Base-by-base conservation (phyloP, 2,329 filamentous ascomycete species). In the Alternaria sp. region DNA sequence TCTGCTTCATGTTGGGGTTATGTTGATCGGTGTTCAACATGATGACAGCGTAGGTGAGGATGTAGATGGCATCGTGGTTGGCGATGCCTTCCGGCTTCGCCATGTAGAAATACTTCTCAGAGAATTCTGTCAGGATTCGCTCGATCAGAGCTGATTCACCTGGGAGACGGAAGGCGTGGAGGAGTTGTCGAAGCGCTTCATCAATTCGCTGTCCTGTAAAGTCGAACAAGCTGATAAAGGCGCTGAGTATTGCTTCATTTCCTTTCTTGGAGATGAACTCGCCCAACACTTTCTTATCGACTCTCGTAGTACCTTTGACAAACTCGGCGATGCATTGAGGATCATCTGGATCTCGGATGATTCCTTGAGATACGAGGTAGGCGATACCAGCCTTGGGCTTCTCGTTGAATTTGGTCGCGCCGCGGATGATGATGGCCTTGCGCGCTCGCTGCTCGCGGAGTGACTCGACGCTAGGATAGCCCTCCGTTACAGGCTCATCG, bases 21-120 rank as follows among this genome's bases (percentile, higher is more conserved):
- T 98, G 95, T 70, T 96, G 90, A 73, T 99, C 95, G 1, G 94
- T 97, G 73, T 99, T 99, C 56, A 99, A 82, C 87, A 99, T 93
- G 76, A 99, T 97, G 71, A 97, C 96, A 36, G 93, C 95, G 74
- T 99, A 99, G 0, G 91, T 94, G 51, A 99, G 82, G 46, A 99
- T 88, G 71, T 91, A 99, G 23, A 95, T 88, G 7, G 93, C 88
- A 75, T 99, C 95, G 68, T 91, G 90, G 71, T 96, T 89, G 6
- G 88, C 90, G 62, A 98, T 88, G 23, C 88, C 90, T 53, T 90
- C 86, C 0, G 91, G 89, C 26, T 87, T 84, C 5, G 85, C 86
- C 58, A 86, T 87, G 8, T 85, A 80, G 75, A 90, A 90, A 75
- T 96, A 99, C 73, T 91, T 92, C 65, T 94, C 91, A 0, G 92